A percentile compares a stretch with the other conserved stretches of the same genome.
phyloP scores from a whole-genome alignment of 768 basidiomycete species.

The Hemileccinum impolitum region DNA sequence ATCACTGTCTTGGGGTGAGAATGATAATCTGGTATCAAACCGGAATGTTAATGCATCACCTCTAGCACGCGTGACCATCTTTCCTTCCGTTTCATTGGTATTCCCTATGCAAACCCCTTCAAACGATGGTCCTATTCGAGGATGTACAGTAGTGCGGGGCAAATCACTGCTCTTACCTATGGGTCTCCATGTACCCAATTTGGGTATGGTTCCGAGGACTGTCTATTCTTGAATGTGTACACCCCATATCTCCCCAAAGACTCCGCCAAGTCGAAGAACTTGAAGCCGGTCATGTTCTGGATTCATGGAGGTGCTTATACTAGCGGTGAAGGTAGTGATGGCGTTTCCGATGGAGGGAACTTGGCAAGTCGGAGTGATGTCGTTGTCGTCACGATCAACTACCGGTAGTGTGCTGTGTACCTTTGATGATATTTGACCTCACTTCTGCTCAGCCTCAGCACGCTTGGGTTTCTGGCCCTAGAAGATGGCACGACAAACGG shows the following conservation, averaged over 20 bases:
- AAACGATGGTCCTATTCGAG: constrained; percentile 43
- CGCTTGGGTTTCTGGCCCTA: constrained; percentile 9
- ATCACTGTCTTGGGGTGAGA: constrained; percentile 6
- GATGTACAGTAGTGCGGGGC: constrained; percentile 26
- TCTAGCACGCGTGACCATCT: constrained; percentile 46
- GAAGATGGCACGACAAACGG: constrained; percentile 8
- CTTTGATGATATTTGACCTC: not conserved
- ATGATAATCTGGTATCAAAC: not conserved
- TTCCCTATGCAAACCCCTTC: constrained; percentile 43
- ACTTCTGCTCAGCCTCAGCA: constrained; percentile 4
- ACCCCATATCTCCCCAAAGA: constrained; percentile 37
- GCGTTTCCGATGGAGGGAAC: constrained; percentile 39
- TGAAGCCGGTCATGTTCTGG: constrained; percentile 48
- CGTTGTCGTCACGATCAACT: constrained; percentile 37
- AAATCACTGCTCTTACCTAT: constrained; percentile 26
- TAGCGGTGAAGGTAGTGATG: constrained; percentile 36
- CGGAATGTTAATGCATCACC: not conserved
- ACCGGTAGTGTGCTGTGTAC: constrained; percentile 19
- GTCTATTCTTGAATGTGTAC: constrained; percentile 35
- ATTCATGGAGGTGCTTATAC: constrained; percentile 51
- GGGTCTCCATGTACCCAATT: constrained; percentile 34
- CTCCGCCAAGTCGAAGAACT: constrained; percentile 6
- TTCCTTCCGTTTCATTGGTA: constrained; percentile 42
- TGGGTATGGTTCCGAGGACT: constrained; percentile 38
- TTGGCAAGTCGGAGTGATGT: constrained; percentile 43